Base-by-base conservation (phyloP, 140 eudicot species). In the Flaveria floridana region DNA sequence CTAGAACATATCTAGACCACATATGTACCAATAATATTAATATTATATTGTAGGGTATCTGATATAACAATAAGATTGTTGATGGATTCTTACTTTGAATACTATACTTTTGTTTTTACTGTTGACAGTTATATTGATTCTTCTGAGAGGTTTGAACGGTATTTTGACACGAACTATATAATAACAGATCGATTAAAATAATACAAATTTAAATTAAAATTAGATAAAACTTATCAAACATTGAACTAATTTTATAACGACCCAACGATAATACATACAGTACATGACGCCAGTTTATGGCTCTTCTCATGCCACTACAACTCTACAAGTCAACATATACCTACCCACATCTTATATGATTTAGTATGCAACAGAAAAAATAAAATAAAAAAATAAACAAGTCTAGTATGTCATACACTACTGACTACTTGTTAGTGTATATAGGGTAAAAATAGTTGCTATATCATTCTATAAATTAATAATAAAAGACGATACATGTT, bases 41-140 rank as follows among this genome's bases (percentile, higher is more conserved):
- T 41, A 44, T 44, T 61, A 18, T 67, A 42, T 4, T 28, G 19
- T 12, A 15, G n/a, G 44, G 47, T 41, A 70, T 50, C 82, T 78
- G 73, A 78, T 37, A 51, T 51, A 78, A 63, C 82, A 51, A 71
- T 78, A 51, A 39, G 18, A 56, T 76, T 51, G 39, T 71, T 5
- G 6, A 30, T 21, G 34, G 68, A 51, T 78, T 78, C 65, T 70
- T 19, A 53, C 41, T 53, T 34, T 76, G 18, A 76, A 65, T 65
- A 42, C 55, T 48, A 14, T 4, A 2, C 20, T 50, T 30, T 75
- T 75, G 66, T 75, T 61, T 73, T 72, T 44, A 44, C 34, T 9
- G 19, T 74, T 74, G 79, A 74, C 79, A 47, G 7, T 48, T 63
- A 47, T 42, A 23, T 75, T 51, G 72, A 47, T 75, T 74, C 37